These are phyloP conservation scores for Cercospora zeina DNA, from an alignment of 2,329 filamentous ascomycete genomes.

Conservation along the genomic window DNA sequence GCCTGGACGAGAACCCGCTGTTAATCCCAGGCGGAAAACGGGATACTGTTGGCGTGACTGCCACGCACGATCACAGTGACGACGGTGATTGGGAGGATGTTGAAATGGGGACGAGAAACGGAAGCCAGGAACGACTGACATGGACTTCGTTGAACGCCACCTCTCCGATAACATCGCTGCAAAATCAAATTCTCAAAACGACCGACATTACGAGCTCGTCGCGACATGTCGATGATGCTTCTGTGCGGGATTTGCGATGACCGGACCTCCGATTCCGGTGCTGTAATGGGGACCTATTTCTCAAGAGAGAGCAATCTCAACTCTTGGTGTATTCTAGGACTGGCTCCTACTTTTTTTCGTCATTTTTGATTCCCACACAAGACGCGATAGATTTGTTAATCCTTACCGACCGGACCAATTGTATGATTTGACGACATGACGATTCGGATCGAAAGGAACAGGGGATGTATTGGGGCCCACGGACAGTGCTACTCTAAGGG, in stretches of 20 bases:
- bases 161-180: neutral
- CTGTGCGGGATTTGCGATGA: neutral
- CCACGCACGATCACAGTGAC: constrained; percentile 18
- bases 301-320: too few species aligned
- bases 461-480: neutral
- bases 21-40: neutral
- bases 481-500: neutral
- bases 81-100: constrained; percentile 23
- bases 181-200: constrained; percentile 16
- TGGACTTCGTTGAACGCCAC: neutral
- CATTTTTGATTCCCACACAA: neutral
- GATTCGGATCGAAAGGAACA: neutral
- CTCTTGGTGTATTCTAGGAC: too few species aligned
- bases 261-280: neutral
- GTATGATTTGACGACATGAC: neutral
- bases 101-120: constrained; percentile 10
- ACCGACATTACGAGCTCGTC: constrained; percentile 11
- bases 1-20: constrained; percentile 3
- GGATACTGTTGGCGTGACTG: constrained; percentile 21
- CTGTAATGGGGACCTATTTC: too few species aligned
- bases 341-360: neutral
- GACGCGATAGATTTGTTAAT: neutral
- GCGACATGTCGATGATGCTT: neutral
- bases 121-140: constrained; percentile 25
- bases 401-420: neutral